These are phyloP conservation scores for Cladosporium colombiae DNA, from an alignment of 2,329 filamentous ascomycete genomes.

Conservation along the genomic window DNA sequence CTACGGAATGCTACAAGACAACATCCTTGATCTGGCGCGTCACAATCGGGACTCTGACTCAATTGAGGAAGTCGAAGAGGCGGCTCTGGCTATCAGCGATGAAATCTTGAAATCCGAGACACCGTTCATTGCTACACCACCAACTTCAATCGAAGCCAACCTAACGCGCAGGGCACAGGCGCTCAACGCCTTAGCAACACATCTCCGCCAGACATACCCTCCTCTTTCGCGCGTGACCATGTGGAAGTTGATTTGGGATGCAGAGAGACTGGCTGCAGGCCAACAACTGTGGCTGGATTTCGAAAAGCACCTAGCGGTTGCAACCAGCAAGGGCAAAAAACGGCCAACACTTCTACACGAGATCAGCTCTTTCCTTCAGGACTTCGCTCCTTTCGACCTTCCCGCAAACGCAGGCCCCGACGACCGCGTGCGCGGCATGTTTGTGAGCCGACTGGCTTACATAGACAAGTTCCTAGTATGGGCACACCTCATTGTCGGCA, in stretches of 20 bases:
- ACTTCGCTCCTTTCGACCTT: constrained; percentile 71
- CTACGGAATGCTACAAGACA: constrained; percentile 75
- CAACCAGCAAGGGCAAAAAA: constrained; percentile 54
- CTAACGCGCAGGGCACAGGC: constrained; percentile 72
- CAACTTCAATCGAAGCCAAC: constrained; percentile 78
- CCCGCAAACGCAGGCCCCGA: constrained; percentile 67
- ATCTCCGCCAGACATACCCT: constrained; percentile 66
- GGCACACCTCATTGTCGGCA: constrained; percentile 26
- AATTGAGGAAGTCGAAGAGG: constrained; percentile 69
- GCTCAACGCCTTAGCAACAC: constrained; percentile 70
- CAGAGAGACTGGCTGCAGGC: constrained; percentile 85
- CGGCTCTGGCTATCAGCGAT: constrained; percentile 74
- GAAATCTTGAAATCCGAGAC: constrained; percentile 80
- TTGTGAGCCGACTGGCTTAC: constrained; percentile 53
- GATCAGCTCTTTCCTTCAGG: constrained; percentile 73
- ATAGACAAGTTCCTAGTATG: constrained; percentile 31
- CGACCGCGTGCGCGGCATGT: constrained; percentile 83
- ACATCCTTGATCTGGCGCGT: constrained; percentile 81
- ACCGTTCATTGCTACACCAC: constrained; percentile 66
- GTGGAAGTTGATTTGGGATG: constrained; percentile 84
- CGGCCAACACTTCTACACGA: constrained; percentile 72
- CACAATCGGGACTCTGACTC: constrained; percentile 65
- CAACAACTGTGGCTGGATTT: constrained; percentile 78
- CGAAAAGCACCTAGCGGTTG: constrained; percentile 60
- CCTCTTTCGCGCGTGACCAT: constrained; percentile 66